Percentiles rank a stretch among this genome's conserved stretches.
Conservation (phyloP, 2,329 filamentous ascomycete species). For the Tolypocladium guangdongense region DNA sequence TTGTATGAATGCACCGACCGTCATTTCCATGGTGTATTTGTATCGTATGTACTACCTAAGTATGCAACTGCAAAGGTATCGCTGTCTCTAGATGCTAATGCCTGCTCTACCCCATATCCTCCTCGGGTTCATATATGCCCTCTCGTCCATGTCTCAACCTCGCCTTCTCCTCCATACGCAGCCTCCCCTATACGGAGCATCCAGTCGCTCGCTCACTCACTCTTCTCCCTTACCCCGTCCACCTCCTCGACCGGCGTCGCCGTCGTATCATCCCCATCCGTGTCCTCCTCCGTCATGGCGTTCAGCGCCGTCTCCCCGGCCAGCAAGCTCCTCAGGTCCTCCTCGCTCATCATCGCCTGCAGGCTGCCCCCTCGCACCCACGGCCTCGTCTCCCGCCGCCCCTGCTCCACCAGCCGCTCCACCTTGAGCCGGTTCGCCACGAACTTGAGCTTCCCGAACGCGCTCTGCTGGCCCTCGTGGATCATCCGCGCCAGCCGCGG, state of each 20-base stretch:
- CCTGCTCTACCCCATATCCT: not conserved
- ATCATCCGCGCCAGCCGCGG: constrained; percentile 77
- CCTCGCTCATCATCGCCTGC: constrained; percentile 50
- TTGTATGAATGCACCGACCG: too few species aligned
- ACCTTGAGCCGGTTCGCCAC: constrained; percentile 77
- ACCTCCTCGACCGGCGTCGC: constrained; percentile 10
- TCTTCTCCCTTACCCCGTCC: not conserved
- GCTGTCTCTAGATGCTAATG: not conserved
- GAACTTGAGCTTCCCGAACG: constrained; percentile 88
- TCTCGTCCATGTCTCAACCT: not conserved
- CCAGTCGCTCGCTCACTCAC: not conserved
- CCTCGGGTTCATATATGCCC: not conserved
- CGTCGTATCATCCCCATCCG: constrained; percentile 19
- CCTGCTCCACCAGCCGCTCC: constrained; percentile 57
- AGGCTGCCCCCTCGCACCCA: constrained; percentile 39
- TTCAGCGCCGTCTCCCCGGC: constrained; percentile 20
- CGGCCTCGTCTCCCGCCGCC: constrained; percentile 41
- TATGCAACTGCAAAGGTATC: not conserved
- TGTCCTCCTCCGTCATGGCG: constrained; percentile 27
- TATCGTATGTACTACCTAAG: not conserved
- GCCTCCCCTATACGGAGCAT: too few species aligned
- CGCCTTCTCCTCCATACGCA: not conserved
- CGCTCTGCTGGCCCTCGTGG: constrained; percentile 76
- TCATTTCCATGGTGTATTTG: too few species aligned
- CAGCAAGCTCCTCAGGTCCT: constrained; percentile 43